These are phyloP conservation scores for Penicillium capsulatum DNA, from an alignment of 2,329 filamentous ascomycete genomes.

Conservation along the genomic window DNA sequence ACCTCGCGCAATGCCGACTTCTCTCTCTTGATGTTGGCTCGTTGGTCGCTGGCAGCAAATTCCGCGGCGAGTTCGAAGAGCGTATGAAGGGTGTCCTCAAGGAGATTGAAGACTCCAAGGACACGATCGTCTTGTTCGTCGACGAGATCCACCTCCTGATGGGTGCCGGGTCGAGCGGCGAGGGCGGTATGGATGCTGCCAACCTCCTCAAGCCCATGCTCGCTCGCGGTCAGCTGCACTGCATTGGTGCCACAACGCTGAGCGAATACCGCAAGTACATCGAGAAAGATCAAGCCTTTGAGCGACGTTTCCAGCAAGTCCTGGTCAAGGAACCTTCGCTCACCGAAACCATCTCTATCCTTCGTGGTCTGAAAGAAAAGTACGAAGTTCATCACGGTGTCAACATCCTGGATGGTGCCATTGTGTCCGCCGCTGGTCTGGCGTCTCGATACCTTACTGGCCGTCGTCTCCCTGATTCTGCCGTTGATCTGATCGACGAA, in stretches of 20 bases:
- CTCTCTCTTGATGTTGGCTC: conserved; percentile 94
- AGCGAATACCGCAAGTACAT: conserved; percentile 98
- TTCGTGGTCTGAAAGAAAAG: conserved; percentile 96
- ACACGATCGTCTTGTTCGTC: conserved; percentile 96
- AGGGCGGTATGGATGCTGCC: conserved; percentile 97
- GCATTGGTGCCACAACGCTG: conserved; percentile 93
- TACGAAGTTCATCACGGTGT: conserved; percentile 99
- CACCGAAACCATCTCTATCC: conserved; percentile 87
- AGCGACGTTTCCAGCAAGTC: conserved; percentile 97
- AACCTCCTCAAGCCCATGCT: conserved; percentile 98
- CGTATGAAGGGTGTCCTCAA: conserved; percentile 98
- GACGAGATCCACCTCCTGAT: conserved; percentile 98
- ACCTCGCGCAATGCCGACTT: conserved; percentile 86
- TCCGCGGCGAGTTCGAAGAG: conserved; percentile 97
- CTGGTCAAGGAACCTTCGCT: conserved; percentile 91
- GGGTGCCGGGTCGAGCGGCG: conserved; percentile 90
- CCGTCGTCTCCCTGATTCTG: conserved; percentile 87
- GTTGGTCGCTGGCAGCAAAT: conserved; percentile 95
- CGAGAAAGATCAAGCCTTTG: conserved; percentile 96
- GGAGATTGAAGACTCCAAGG: conserved; percentile 89
- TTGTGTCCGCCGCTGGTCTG: conserved; percentile 85
- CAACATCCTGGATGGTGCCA: conserved; percentile 88
- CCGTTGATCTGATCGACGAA: conserved; percentile 94
- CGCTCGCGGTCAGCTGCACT: conserved; percentile 92
- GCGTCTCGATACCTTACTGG: conserved; percentile 90